Conservation (phyloP, 164 flowering plant genomes). For the Stephania cephalantha region DNA sequence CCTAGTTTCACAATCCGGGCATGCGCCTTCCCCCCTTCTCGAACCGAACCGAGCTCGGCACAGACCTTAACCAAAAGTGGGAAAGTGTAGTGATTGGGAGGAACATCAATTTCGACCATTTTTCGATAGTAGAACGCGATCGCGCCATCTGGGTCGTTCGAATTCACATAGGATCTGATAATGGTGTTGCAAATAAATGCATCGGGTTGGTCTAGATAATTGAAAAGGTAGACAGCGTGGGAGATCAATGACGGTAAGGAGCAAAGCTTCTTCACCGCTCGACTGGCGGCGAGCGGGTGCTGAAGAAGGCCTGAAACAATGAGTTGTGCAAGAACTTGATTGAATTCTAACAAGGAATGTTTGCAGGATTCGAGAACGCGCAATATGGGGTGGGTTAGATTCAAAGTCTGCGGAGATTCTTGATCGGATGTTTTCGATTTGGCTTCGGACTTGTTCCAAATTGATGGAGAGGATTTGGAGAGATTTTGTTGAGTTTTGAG, state of each 20-base stretch:
- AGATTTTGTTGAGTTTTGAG: slow-evolving; percentile 33
- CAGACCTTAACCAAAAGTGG: slow-evolving; percentile 49
- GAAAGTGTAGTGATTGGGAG: slow-evolving; percentile 53
- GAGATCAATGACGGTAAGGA: slow-evolving; percentile 18
- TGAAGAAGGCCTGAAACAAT: slow-evolving; percentile 42
- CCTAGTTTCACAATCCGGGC: slow-evolving; percentile 37
- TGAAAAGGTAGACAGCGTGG: slow-evolving; percentile 35
- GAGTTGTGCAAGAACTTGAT: slow-evolving; percentile 51
- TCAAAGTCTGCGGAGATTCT: slow-evolving; percentile 12
- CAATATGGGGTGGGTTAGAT: slow-evolving; percentile 39
- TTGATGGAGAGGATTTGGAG: slow-evolving; percentile 27
- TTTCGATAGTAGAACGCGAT: slow-evolving; percentile 33
- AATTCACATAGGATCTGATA: slow-evolving; percentile 35
- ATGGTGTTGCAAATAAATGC: slow-evolving; percentile 61
- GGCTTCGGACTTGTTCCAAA: slow-evolving; percentile 22
- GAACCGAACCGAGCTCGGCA: slow-evolving; percentile 32
- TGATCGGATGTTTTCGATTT: slow-evolving; percentile 8
- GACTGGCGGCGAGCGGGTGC: slow-evolving; percentile 39
- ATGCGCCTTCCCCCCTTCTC: slow-evolving; percentile 50
- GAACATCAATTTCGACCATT: slow-evolving; percentile 30
- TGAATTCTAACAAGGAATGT: slow-evolving; percentile 19
- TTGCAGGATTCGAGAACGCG: slow-evolving; percentile 39
- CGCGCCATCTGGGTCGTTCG: slow-evolving; percentile 30
- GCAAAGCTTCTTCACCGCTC: slow-evolving; percentile 49
- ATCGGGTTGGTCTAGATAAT: slow-evolving; percentile 39